Evolutionary conservation across 73 alveolate genomes (phyloP), one percentile per base, ranked within the genome.

Genomic region (Paramecium tetraurelia): DNA sequence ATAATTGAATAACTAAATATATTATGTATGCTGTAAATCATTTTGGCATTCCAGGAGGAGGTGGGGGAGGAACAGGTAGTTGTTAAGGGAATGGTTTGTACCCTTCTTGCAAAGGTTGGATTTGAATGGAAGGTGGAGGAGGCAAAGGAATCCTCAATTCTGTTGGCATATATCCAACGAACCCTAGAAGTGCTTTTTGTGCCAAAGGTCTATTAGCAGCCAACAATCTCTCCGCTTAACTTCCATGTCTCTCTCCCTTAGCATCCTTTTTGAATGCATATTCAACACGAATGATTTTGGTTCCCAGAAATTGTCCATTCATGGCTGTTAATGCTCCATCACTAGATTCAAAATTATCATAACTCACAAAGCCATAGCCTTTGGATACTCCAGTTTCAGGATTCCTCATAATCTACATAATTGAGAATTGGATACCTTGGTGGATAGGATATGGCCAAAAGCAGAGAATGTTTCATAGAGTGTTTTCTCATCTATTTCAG

Each of bases 401-500:
- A 93, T 96, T 99, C 83, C 98, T 92, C 98, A 97, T 97, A 71
- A 97, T 94, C 95, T 63, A 63, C 7, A 63, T 27, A 11, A 63
- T 53, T 53, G 1, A 33, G 9, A 3, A 31, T 33, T 12, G 2
- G 24, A 27, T 63, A 63, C 84, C 9, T 96, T 96, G 18, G 98
- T 97, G 3, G 97, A 92, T 8, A 94, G 93, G 48, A 98, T 98
- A 76, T 95, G 97, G 22, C 99, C 99, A 95, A 99, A 99, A 59
- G 98, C 95, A 7, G 99, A 96, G 94, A 99, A 99, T 86, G 99
- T 99, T 92, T 98, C 99, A 80, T 97, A 98, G 29, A 99, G 98
- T 95, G 95, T 94, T 96, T 98, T 99, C 93, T 99, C 99, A 87
- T 98, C 99, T 2, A 98, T 99, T 92, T 98, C 99, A 20, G 97